These are phyloP conservation scores for Aphanomyces euteiches DNA, from an alignment of 352 stramenopile species.

Conservation along the genomic window DNA sequence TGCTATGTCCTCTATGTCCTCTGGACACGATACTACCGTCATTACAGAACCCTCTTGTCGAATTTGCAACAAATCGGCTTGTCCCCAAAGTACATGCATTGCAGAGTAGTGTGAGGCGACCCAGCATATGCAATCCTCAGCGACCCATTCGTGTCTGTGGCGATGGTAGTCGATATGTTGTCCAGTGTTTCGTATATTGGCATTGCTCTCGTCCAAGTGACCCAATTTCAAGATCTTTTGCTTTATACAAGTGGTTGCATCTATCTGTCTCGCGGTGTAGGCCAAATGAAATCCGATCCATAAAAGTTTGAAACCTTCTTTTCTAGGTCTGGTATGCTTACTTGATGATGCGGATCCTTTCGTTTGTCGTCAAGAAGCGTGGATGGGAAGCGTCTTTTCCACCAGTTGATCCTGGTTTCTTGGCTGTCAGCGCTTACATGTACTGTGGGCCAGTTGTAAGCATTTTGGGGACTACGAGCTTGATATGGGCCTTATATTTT, in stretches of 20 bases:
- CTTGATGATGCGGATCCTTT: neutral
- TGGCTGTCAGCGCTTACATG: neutral
- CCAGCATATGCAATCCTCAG: constrained; percentile 1
- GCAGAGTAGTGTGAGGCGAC: constrained; percentile 7
- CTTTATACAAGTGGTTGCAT: neutral
- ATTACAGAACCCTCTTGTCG: neutral
- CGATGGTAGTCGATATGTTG: constrained; percentile 23
- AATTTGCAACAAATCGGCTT: neutral
- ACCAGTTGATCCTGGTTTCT: constrained; percentile 9
- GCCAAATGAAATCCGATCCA: neutral
- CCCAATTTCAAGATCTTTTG: neutral
- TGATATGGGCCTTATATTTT: constrained; percentile 10
- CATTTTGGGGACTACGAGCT: neutral
- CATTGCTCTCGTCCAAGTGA: constrained; percentile 7
- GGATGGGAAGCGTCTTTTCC: too few species aligned
- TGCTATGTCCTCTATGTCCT: neutral
- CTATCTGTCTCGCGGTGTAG: constrained; percentile 19
- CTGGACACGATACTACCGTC: neutral
- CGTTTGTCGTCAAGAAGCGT: neutral
- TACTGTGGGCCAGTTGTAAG: constrained; percentile 3
- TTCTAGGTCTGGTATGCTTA: constrained; percentile 29
- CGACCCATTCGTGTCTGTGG: constrained; percentile 15
- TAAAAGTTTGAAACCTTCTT: neutral
- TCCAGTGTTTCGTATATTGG: constrained; percentile 11
- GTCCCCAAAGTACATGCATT: too few species aligned